Conservation (phyloP, 2,329 filamentous ascomycete genomes). For the Alternaria gaisen region DNA sequence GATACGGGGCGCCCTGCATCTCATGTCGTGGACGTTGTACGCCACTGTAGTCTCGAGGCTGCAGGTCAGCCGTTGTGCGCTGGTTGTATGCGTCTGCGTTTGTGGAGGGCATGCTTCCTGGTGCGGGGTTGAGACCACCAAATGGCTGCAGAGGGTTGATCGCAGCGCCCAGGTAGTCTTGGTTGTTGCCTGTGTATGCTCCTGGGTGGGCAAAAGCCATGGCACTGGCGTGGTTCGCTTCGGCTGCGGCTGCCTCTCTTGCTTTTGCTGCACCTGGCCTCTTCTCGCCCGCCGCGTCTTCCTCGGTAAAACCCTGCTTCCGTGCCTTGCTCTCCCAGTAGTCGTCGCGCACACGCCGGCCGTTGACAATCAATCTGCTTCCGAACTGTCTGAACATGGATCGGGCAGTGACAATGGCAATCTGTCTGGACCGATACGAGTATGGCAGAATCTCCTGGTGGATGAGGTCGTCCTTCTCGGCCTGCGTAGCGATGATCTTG, state of each 20-base stretch:
- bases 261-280: constrained; percentile 90
- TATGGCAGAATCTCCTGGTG: constrained; percentile 95
- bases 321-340: constrained; percentile 98
- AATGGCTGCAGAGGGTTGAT: constrained; percentile 54
- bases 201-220: constrained; percentile 44
- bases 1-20: constrained; percentile 81
- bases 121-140: constrained; percentile 70
- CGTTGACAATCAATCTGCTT: constrained; percentile 89
- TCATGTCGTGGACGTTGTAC: constrained; percentile 90
- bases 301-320: constrained; percentile 98
- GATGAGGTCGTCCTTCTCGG: constrained; percentile 96
- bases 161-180: constrained; percentile 43
- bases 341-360: constrained; percentile 90
- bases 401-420: constrained; percentile 94
- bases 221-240: constrained; percentile 65
- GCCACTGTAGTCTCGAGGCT: constrained; percentile 81
- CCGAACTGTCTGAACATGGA: constrained; percentile 99
- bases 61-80: constrained; percentile 77
- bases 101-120: constrained; percentile 78
- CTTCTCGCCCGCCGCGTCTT: constrained; percentile 95
- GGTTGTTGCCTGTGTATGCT: constrained; percentile 44
- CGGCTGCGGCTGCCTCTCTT: constrained; percentile 79
- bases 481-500: constrained; percentile 97
- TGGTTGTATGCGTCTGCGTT: constrained; percentile 70
- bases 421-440: constrained; percentile 97